Conservation (phyloP, 768 basidiomycete species). For the Hygrocybe punicea region DNA sequence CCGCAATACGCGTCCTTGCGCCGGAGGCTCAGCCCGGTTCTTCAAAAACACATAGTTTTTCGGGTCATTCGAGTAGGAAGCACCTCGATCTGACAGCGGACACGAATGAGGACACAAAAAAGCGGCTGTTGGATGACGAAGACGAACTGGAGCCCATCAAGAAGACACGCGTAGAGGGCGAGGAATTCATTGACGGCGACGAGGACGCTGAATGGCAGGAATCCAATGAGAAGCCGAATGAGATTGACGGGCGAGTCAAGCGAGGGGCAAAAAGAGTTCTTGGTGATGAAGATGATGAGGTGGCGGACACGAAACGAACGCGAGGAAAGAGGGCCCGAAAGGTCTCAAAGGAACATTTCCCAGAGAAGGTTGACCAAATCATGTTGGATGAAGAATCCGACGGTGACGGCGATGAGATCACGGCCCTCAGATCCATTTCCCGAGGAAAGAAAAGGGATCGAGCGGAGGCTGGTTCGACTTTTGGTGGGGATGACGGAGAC, state of each 20-base stretch:
- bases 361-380: slow-evolving; percentile 4
- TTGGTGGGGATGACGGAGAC: slow-evolving; percentile 61
- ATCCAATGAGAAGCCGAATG: background rate
- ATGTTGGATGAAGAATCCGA: slow-evolving; percentile 1
- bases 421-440: slow-evolving; percentile 30
- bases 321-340: slow-evolving; percentile 58
- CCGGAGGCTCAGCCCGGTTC: slow-evolving; percentile 16
- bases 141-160: slow-evolving; percentile 44
- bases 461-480: slow-evolving; percentile 66
- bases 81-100: slow-evolving; percentile 26
- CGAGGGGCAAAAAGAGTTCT: slow-evolving; percentile 53
- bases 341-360: slow-evolving; percentile 44
- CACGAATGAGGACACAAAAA: slow-evolving; percentile 27
- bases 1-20: slow-evolving; percentile 11
- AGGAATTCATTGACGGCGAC: slow-evolving; percentile 47
- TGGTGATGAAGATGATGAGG: slow-evolving; percentile 44
- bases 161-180: slow-evolving; percentile 51
- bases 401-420: slow-evolving; percentile 27
- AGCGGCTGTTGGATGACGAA: slow-evolving; percentile 46
- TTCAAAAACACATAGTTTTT: slow-evolving; percentile 16
- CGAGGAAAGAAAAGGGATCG: slow-evolving; percentile 77
- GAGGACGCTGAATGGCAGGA: slow-evolving; percentile 44
- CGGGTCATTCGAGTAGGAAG: slow-evolving; percentile 33
- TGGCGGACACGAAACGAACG: slow-evolving; percentile 30
- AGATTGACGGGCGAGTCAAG: slow-evolving; percentile 19